Conservation (phyloP, 2,329 filamentous ascomycete species). For the Stachybotrys echinatus region DNA sequence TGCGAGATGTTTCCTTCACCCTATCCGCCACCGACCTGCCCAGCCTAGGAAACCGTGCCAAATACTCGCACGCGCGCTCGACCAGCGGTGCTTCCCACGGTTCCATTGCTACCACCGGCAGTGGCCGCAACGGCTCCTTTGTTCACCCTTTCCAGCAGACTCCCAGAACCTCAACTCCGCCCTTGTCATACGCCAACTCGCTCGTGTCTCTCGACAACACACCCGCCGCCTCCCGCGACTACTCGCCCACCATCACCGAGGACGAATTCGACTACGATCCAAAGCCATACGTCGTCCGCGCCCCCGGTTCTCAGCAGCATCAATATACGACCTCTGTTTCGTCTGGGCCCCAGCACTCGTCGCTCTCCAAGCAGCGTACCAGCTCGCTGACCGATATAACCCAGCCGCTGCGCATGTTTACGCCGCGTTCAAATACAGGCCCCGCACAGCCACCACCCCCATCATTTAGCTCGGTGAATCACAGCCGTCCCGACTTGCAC, state of each 20-base stretch:
- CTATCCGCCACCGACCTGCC: constrained; percentile 29
- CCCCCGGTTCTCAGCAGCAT: constrained; percentile 13
- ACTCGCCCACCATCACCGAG: constrained; percentile 51
- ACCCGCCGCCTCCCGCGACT: constrained; percentile 36
- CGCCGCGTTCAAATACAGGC: constrained; percentile 19
- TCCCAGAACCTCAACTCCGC: constrained; percentile 55
- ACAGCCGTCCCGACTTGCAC: constrained; percentile 45
- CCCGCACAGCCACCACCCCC: constrained; percentile 7
- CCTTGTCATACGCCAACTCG: constrained; percentile 53
- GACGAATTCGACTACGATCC: constrained; percentile 33
- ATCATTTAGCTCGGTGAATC: constrained; percentile 27
- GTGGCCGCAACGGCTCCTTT: constrained; percentile 46
- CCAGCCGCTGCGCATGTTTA: constrained; percentile 18
- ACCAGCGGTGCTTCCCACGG: constrained; percentile 53
- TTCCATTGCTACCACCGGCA: constrained; percentile 50
- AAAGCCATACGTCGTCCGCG: constrained; percentile 8
- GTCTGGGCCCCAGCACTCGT: constrained; percentile 17
- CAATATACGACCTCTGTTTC: constrained; percentile 9
- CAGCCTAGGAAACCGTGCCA: constrained; percentile 23
- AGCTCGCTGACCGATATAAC: constrained; percentile 26
- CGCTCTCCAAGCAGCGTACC: constrained; percentile 25
- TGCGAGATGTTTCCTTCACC: constrained; percentile 42
- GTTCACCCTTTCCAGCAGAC: constrained; percentile 62
- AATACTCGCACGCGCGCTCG: constrained; percentile 52
- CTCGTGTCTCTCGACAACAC: constrained; percentile 43